phyloP scores from a whole-genome alignment of 2,329 filamentous ascomycete species.

The Orbilia quercus region DNA sequence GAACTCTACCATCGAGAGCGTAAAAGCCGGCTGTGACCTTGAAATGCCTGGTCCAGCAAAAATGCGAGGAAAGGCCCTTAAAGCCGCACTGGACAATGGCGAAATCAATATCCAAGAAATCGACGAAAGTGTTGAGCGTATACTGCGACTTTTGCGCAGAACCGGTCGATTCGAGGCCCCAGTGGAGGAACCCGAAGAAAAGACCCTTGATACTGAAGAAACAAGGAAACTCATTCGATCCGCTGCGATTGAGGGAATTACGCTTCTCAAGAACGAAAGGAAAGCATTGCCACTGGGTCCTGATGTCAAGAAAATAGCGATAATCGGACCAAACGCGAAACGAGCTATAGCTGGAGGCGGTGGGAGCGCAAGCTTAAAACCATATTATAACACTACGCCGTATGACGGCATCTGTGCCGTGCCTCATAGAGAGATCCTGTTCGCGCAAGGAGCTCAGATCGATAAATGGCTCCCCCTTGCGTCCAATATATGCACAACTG shows the following conservation, averaged over 20 bases:
- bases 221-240: conserved; percentile 72
- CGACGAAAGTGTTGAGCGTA: conserved; percentile 71
- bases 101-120: conserved; percentile 67
- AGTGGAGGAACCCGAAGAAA: conserved; percentile 70
- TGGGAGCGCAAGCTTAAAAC: conserved; percentile 75
- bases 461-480: conserved; percentile 75
- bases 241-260: conserved; percentile 72
- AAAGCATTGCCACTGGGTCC: conserved; percentile 66
- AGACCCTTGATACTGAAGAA: conserved; percentile 68
- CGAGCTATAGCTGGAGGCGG: conserved; percentile 75
- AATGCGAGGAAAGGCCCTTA: conserved; percentile 69
- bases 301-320: conserved; percentile 71
- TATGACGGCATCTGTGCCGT: conserved; percentile 72
- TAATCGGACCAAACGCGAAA: conserved; percentile 80
- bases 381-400: conserved; percentile 75
- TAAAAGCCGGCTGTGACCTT: conserved; percentile 70
- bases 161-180: conserved; percentile 72
- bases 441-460: conserved; percentile 73
- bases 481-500: conserved; percentile 70
- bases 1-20: conserved; percentile 68
- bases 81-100: conserved; percentile 68
- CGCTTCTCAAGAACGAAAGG: conserved; percentile 71
- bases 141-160: conserved; percentile 71
- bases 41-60: conserved; percentile 72
- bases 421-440: conserved; percentile 70